Evolutionary conservation across 176 grass and related monocot genomes (phyloP), one percentile per base, ranked within the genome.

Genomic region (Stipa capillata): DNA sequence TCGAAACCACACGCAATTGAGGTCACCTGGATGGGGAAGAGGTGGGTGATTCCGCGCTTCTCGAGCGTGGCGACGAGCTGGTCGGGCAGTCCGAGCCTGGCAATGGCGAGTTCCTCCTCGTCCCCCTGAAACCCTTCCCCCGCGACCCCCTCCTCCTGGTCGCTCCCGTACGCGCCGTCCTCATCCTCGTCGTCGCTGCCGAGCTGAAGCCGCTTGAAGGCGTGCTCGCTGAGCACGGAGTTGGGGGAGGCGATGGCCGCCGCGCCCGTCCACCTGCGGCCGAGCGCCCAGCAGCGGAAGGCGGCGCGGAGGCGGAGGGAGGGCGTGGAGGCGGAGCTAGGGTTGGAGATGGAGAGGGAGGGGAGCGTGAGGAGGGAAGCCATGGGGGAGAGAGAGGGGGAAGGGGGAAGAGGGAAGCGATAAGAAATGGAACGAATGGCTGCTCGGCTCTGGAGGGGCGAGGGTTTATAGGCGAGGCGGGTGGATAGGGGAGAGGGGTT

Each of bases 11-110:
- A 5, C n/a, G 1, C n/a, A 44, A 32, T 4, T n/a, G 0, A 28
- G 27, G 3, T 73, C 62, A 99, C 96, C 92, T 99, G 96, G 75
- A 99, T 99, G 9, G 96, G 96, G 81, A 99, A 99, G 34, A 99
- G 88, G 50, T 84, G 88, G 7, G 90, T 99, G 69, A 99, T 99
- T 8, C 92, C 96, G 14, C 90, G 92, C 81, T 95, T 89, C 81
- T 91, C 92, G 80, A 99, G 86, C 14, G 85, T 85, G 65, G 45
- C 79, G 10, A 99, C 90, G 35, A 99, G 90, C 66, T 91, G 83
- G 33, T 81, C 77, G 36, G 92, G 88, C 66, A 99, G 74, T 13
- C 85, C 92, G 18, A 99, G 84, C 54, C 82, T 99, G 77, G 81
- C 34, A 43, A 99, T 60, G 74, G 92, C 90, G 81, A 99, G 92